Evolutionary conservation across 2,329 filamentous ascomycete genomes (phyloP), one percentile per base, ranked within the genome.

Genomic region (Ascocoryne sarcoides): DNA sequence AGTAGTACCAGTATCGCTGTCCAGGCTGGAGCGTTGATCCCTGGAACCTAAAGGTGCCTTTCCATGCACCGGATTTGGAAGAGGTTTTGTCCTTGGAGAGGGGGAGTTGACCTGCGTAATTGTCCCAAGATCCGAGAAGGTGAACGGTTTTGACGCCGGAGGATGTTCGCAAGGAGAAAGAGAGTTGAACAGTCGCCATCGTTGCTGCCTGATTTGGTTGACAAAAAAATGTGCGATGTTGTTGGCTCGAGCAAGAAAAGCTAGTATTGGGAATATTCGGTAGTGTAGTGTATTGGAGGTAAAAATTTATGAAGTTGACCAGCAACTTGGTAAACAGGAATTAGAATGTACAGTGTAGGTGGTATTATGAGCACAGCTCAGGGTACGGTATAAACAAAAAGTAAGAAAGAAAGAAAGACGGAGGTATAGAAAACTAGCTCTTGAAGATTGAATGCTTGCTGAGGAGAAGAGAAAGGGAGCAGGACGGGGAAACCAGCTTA

Each of bases 1-100:
- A 98, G 79, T 98, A 98, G 81, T 96, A 98, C 92, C 92, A 98
- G 79, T 96, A 96, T 62, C 90, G 82, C 63, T 86, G 80, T 63
- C 90, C 88, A 57, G 86, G 73, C 71, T 90, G 81, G 57, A 96
- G 76, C 45, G 86, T 90, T 48, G 78, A 69, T 62, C 82, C 83
- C 68, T 92, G 84, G 71, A 98, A 95, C 69, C 87, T 83, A 74
- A 98, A 95, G 59, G 87, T 93, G 60, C 90, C 92, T 65, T 89
- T 85, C 88, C 90, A 96, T 55, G 84, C 84, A 61, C 88, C 88
- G 42, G 83, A 79, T 73, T 95, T 95, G 67, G 82, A 81, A 36
- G 82, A 76, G 60, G 72, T 68, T 70, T 77, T 80, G 65, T 95
- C 87, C 71, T 88, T 89, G 68, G 88, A 87, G 56, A 96, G 84